Evolutionary conservation across 805 yeast species (phyloP).

Genomic region (Isabelozyma heimii): DNA sequence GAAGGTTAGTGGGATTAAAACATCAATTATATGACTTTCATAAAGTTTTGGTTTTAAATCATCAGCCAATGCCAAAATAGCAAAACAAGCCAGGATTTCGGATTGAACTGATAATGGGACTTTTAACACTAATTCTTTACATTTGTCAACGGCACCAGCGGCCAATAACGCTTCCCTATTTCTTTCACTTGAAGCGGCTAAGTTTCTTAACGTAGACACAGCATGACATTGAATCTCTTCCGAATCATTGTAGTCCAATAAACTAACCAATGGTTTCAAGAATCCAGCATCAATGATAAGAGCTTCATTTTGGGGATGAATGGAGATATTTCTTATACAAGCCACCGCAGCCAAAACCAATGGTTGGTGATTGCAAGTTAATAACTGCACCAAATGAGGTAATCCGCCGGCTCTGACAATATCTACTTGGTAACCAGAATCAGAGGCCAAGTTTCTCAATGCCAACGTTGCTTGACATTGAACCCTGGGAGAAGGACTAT

Average conservation of each 20-base stretch:
- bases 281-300: slow-evolving; percentile 96
- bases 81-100: slow-evolving; percentile 96
- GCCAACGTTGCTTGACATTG: slow-evolving; percentile 99
- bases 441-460: slow-evolving; percentile 91
- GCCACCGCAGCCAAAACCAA: slow-evolving; percentile 96
- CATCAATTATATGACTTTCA: slow-evolving; percentile 81
- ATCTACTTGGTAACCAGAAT: slow-evolving; percentile 92
- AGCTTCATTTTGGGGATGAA: slow-evolving; percentile 94
- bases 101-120: slow-evolving; percentile 93
- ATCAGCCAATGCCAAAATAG: slow-evolving; percentile 94
- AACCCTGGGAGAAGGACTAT: slow-evolving; percentile 87
- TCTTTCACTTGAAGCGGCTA: slow-evolving; percentile 93
- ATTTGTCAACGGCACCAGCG: slow-evolving; percentile 93
- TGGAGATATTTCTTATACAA: slow-evolving; percentile 94
- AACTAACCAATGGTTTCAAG: slow-evolving; percentile 80
- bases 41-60: slow-evolving; percentile 84
- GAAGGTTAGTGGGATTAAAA: slow-evolving; percentile 85
- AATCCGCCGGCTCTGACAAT: slow-evolving; percentile 95
- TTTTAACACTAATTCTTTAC: slow-evolving; percentile 78
- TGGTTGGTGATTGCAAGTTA: slow-evolving; percentile 89
- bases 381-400: slow-evolving; percentile 85
- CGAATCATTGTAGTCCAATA: slow-evolving; percentile 80
- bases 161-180: slow-evolving; percentile 88
- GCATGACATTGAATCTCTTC: slow-evolving; percentile 99
- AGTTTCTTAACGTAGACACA: slow-evolving; percentile 89